Conservation (phyloP, 192 early-diverging fungal species). For the Linderina pennispora region DNA sequence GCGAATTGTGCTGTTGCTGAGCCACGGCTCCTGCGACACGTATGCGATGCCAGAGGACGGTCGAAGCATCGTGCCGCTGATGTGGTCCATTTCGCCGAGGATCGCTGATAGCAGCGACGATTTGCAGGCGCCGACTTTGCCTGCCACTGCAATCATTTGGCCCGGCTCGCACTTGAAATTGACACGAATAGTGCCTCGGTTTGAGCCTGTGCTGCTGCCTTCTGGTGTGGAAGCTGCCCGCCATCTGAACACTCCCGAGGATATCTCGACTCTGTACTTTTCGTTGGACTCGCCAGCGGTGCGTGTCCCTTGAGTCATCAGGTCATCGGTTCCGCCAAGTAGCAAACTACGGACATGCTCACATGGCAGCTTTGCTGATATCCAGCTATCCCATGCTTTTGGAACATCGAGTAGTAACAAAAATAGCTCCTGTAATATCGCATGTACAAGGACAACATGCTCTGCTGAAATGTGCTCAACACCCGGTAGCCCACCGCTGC, state of each 20-base stretch:
- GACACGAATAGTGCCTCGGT: too few species aligned
- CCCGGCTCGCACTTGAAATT: conserved; percentile 51
- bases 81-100: conserved; percentile 61
- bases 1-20: conserved; percentile 38
- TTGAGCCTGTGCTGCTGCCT: too few species aligned
- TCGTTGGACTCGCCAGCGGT: background rate
- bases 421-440: conserved; percentile 26
- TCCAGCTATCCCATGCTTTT: conserved; percentile 34
- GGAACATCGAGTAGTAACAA: conserved; percentile 32
- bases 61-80: background rate
- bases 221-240: conserved; percentile 40
- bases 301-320: too few species aligned
- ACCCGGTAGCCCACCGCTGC: too few species aligned
- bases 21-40: conserved; percentile 38
- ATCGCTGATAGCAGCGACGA: conserved; percentile 68
- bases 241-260: background rate
- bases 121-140: conserved; percentile 84
- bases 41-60: conserved; percentile 1
- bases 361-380: conserved; percentile 19
- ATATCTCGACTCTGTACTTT: background rate
- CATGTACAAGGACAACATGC: conserved; percentile 26
- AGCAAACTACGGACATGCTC: conserved; percentile 6
- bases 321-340: too few species aligned
- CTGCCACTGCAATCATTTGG: conserved; percentile 68
- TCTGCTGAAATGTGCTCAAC: conserved; percentile 23